phyloP scores from a whole-genome alignment of 768 basidiomycete genomes.

The Rhizopogon rudus region DNA sequence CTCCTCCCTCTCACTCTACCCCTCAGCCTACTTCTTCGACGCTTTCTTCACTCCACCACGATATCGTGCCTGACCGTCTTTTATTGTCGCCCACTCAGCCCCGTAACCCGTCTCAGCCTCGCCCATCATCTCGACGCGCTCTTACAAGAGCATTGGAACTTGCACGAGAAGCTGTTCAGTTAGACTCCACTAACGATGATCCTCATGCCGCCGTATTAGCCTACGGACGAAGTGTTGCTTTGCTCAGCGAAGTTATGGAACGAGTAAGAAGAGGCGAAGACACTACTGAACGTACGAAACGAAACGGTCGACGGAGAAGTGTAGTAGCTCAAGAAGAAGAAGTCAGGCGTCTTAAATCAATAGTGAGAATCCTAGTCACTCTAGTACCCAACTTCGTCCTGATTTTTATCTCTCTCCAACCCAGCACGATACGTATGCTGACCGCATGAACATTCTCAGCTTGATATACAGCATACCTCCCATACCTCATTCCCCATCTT shows the following conservation, averaged over 20 bases:
- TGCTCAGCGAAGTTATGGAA: slow-evolving; percentile 91
- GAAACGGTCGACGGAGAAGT: slow-evolving; percentile 62
- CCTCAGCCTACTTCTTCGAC: slow-evolving; percentile 25
- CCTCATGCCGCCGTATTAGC: slow-evolving; percentile 87
- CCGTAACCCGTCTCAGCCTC: slow-evolving; percentile 39
- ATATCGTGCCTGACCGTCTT: slow-evolving; percentile 39
- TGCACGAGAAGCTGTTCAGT: slow-evolving; percentile 84
- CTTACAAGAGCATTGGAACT: slow-evolving; percentile 83
- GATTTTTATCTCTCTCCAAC: not conserved
- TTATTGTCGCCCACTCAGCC: slow-evolving; percentile 41
- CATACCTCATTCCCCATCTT: slow-evolving; percentile 59
- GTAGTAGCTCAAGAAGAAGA: slow-evolving; percentile 91
- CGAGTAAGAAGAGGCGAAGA: slow-evolving; percentile 84
- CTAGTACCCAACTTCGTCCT: not conserved
- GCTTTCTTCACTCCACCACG: slow-evolving; percentile 25
- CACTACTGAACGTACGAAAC: slow-evolving; percentile 60
- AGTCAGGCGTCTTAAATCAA: slow-evolving; percentile 78
- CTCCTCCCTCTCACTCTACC: slow-evolving; percentile 22
- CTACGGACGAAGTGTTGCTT: slow-evolving; percentile 80
- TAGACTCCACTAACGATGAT: slow-evolving; percentile 85
- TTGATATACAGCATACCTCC: slow-evolving; percentile 85
- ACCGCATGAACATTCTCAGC: slow-evolving; percentile 90
- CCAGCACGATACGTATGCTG: slow-evolving; percentile 93
- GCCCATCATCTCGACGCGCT: slow-evolving; percentile 76
- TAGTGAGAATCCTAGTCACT: slow-evolving; percentile 48